phyloP scores from a whole-genome alignment of 768 basidiomycete genomes.

The Suillus plorans region DNA sequence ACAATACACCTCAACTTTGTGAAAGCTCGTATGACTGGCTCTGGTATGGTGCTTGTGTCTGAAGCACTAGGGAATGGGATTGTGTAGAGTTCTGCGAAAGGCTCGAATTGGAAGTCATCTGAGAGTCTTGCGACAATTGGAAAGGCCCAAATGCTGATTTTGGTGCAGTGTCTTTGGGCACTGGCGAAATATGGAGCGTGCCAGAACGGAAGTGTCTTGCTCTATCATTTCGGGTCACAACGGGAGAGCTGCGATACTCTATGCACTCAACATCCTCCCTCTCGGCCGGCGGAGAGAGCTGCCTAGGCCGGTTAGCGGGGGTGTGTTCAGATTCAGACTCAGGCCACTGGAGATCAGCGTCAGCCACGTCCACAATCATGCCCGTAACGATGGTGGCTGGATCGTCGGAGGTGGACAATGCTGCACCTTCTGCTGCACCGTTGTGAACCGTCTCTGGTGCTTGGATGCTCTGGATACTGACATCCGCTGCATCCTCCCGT shows the following conservation, averaged over 20 bases:
- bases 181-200: slow-evolving; percentile 21
- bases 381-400: neutral
- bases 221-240: slow-evolving; percentile 11
- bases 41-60: slow-evolving; percentile 55
- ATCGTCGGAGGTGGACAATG: neutral
- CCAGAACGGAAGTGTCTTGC: slow-evolving; percentile 19
- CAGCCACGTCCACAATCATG: slow-evolving; percentile 7
- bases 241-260: neutral
- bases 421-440: slow-evolving; percentile 1
- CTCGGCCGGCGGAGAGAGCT: neutral
- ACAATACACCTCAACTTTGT: slow-evolving; percentile 23
- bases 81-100: slow-evolving; percentile 19
- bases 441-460: neutral
- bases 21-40: slow-evolving; percentile 39
- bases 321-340: slow-evolving; percentile 20
- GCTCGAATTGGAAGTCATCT: neutral
- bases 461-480: slow-evolving; percentile 20
- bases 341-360: slow-evolving; percentile 28
- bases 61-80: slow-evolving; percentile 37
- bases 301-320: neutral
- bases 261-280: neutral
- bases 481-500: slow-evolving; percentile 32
- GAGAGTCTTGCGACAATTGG: neutral
- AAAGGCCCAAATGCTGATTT: neutral
- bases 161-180: neutral